Base-by-base conservation (phyloP, 768 basidiomycete genomes). In the Antrodiella citrinella region DNA sequence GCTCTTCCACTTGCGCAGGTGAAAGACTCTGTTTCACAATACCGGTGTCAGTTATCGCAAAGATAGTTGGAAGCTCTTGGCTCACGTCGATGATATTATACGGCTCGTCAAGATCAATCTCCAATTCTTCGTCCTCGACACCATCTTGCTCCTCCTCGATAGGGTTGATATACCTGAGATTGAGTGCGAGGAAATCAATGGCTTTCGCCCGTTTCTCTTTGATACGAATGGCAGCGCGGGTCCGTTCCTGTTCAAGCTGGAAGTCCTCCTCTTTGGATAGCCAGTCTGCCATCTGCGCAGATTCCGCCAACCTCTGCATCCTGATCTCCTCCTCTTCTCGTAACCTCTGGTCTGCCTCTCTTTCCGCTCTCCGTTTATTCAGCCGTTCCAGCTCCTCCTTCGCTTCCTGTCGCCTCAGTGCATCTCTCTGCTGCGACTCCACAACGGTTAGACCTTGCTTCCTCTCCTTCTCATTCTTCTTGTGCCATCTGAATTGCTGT, bases 221-320 rank as follows among this genome's bases (percentile, higher is more conserved):
- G 61, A 98, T 85, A 47, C 96, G 80, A 61, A 99, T 98, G 47
- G 89, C 83, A 20, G 96, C 96, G 56, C 96, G 77, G 56, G 76
- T 73, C 51, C 89, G 77, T 59, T 96, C 91, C 67, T 99, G 96
- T 53, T 96, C 91, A 45, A 99, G 76, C 65, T 97, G 92, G 66
- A 98, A 99, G 55, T 92, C 91, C 44, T 91, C 95, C 59, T 99
- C 96, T 68, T 94, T 94, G 30, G 90, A 82, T 54, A 97, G 74
- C 96, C 96, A 99, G 51, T 96, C 93, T 4, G 91, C 87, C 94
- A 97, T 98, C 61, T 96, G 92, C 4, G 86, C 91, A 20, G 93
- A 92, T 69, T 99, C 96, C 46, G 91, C 86, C 50, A 95, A 61
- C 48, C 93, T 77, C 52, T 86, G 84, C 81, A 93, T 90, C 55